Conservation (phyloP, 805 yeast genomes). For the Ogataea corticis region DNA sequence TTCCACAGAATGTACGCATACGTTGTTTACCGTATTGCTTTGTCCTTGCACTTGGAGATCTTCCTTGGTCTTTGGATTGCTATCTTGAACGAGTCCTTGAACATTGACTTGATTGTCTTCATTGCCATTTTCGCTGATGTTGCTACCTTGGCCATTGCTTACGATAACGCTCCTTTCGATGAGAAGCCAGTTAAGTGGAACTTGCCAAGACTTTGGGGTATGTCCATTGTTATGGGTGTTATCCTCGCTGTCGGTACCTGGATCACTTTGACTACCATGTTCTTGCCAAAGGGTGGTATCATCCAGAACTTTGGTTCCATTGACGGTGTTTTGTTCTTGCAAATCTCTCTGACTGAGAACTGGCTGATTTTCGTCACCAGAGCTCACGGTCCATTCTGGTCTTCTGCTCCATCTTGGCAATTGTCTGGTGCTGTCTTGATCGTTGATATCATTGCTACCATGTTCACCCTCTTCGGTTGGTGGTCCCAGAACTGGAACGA, state of each 20-base stretch:
- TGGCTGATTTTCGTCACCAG: constrained; percentile 97
- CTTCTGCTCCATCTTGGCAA: constrained; percentile 95
- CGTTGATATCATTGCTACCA: constrained; percentile 89
- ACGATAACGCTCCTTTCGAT: constrained; percentile 95
- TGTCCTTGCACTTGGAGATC: constrained; percentile 90
- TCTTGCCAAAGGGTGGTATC: constrained; percentile 87
- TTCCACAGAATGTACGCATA: constrained; percentile 99
- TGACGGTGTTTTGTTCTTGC: constrained; percentile 91
- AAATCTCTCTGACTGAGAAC: constrained; percentile 93
- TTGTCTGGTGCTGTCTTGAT: constrained; percentile 88
- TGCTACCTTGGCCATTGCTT: constrained; percentile 96
- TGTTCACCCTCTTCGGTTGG: constrained; percentile 95
- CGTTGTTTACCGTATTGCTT: constrained; percentile 97
- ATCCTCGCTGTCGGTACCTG: constrained; percentile 90
- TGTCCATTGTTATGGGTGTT: constrained; percentile 84
- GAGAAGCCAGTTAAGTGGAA: constrained; percentile 95
- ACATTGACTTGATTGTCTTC: constrained; percentile 91
- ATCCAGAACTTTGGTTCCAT: constrained; percentile 93
- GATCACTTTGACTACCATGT: constrained; percentile 94
- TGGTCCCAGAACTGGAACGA: constrained; percentile 98
- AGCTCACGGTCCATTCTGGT: constrained; percentile 99
- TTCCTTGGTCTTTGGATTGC: constrained; percentile 97
- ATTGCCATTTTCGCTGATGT: constrained; percentile 97
- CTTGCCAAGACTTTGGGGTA: constrained; percentile 96
- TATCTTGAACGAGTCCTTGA: constrained; percentile 79